Evolutionary conservation across 2,329 filamentous ascomycete species (phyloP).

Genomic region (Neofusicoccum kwambonambiense): DNA sequence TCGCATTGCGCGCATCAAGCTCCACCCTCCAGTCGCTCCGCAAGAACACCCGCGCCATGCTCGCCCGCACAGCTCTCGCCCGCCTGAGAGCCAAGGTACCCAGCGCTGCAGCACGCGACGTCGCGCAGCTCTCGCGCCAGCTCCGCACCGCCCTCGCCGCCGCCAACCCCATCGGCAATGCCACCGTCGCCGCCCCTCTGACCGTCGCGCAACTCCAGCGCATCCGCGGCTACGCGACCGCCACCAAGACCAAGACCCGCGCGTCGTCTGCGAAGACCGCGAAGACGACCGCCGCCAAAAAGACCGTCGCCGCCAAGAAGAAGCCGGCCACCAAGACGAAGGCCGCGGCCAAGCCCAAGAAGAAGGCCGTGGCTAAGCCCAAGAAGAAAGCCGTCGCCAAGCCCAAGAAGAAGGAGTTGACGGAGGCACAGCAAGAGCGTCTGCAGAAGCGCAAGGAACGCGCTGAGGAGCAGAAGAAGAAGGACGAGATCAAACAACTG

Average conservation of each 20-base stretch:
- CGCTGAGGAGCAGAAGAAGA: constrained; percentile 30
- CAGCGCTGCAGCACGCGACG: constrained; percentile 36
- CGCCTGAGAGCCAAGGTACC: constrained; percentile 36
- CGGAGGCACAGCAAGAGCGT: constrained; percentile 24
- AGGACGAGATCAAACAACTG: constrained; percentile 29
- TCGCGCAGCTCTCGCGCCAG: constrained; percentile 34
- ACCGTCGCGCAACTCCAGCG: constrained; percentile 24
- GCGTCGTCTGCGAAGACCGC: constrained; percentile 9
- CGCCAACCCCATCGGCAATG: constrained; percentile 25
- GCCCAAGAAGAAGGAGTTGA: constrained; percentile 22
- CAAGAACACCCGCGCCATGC: constrained; percentile 25
- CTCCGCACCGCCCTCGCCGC: constrained; percentile 25
- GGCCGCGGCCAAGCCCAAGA: constrained; percentile 16
- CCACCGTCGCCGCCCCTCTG: constrained; percentile 26
- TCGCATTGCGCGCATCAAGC: not conserved
- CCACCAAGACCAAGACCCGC: constrained; percentile 30
- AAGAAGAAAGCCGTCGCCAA: constrained; percentile 25
- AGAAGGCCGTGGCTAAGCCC: constrained; percentile 14
- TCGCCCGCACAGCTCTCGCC: constrained; percentile 35
- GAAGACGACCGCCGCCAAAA: constrained; percentile 7
- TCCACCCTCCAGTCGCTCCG: not conserved
- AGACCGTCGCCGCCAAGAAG: constrained; percentile 9
- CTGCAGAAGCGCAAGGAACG: constrained; percentile 27
- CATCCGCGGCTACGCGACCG: constrained; percentile 37
- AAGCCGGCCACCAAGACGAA: not conserved